These are phyloP conservation scores for Gnomoniopsis smithogilvyi DNA, from an alignment of 2,329 filamentous ascomycete genomes.

Conservation along the genomic window DNA sequence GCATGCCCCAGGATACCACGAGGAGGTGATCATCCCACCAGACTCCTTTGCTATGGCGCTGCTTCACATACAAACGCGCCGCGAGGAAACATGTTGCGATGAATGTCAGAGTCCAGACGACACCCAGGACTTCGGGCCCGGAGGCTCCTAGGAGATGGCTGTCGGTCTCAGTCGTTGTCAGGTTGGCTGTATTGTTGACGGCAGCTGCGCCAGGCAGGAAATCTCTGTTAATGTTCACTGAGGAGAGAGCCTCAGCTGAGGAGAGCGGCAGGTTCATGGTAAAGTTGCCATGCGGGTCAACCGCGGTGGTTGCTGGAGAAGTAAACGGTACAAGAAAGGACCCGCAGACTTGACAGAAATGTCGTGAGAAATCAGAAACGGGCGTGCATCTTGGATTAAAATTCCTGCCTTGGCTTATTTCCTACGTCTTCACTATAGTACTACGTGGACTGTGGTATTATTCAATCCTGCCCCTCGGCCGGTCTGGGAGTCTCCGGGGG, in stretches of 20 bases:
- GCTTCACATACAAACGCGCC: slow-evolving; percentile 10
- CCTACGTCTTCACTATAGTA: neutral
- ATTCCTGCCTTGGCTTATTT: neutral
- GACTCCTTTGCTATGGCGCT: neutral
- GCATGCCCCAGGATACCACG: slow-evolving; percentile 12
- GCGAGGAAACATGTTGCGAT: slow-evolving; percentile 5
- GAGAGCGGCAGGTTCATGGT: neutral
- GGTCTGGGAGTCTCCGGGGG: neutral
- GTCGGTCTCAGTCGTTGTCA: neutral
- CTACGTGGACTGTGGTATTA: neutral
- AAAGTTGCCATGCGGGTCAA: neutral
- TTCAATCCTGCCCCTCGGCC: neutral
- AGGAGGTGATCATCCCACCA: slow-evolving; percentile 17
- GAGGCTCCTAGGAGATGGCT: neutral
- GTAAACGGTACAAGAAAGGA: neutral
- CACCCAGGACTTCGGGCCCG: neutral
- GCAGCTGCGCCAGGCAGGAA: neutral
- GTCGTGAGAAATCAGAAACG: neutral
- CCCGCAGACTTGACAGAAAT: neutral
- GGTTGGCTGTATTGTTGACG: neutral
- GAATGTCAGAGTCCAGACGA: neutral
- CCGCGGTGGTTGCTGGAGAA: neutral
- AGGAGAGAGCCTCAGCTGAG: neutral
- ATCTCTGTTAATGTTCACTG: neutral
- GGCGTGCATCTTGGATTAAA: neutral